Evolutionary conservation across 2,329 filamentous ascomycete species (phyloP), one percentile per base, ranked within the genome.

Genomic region (Penicillium frequentans): DNA sequence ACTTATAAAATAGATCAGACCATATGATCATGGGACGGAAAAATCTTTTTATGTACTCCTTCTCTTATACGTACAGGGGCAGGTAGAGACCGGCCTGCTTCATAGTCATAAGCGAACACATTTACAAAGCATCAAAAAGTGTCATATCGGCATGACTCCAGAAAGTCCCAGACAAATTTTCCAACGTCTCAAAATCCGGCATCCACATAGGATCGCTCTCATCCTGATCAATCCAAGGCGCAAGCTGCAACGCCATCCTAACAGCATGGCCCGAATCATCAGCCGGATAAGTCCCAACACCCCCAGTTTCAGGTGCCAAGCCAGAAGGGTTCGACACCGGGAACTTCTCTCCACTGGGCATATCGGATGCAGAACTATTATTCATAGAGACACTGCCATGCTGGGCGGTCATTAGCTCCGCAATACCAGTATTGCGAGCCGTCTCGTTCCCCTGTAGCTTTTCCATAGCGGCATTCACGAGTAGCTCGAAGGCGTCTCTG

Each of bases 391-490:
- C 49, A 29, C 63, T 39, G 27, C 59, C 62, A 39, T 72, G 62
- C 47, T 76, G 67, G n/a, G 73, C 75, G 1, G 73, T 72, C 67
- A 76, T 76, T 23, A 76, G 66, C 56, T 77, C 74, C 0, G 73
- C 74, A 63, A 78, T 74, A 3, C 74, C 74, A 24, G 70, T 64
- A 29, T 66, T 71, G 4, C 65, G 68, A 10, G 68, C 68, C 0
- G 63, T 69, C 26, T 75, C 73, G 33, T 73, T 73, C 7, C 73
- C 74, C 55, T 78, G 73, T 0, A 79, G 61, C 46, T 77, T 78
- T 56, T 80, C 76, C 77, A 79, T 80, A 1, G 77, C 70, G 3
- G 79, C 77, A 48, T 77, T 77, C 26, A 79, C 77, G 2, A 81
- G 73, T 2, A 79, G 55, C 54, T 81, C 79, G 52, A 81, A 81